Base-by-base conservation (phyloP, 108 stramenopile genomes). In the Cyclotella baltica region DNA sequence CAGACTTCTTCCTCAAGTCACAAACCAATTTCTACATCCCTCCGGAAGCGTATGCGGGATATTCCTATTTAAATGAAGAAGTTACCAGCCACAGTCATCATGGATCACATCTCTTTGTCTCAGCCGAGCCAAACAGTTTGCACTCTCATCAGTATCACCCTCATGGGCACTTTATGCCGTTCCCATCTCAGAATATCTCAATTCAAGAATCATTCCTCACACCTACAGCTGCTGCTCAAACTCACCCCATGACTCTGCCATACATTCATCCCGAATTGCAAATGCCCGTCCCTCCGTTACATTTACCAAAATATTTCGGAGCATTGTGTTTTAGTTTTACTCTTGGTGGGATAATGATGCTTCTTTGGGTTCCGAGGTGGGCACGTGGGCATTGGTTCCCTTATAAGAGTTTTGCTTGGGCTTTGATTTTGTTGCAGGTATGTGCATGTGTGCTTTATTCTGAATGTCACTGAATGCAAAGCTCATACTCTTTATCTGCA, bases 21-120 rank as follows among this genome's bases (percentile, higher is more conserved):
- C 62, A 66, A 53, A 83, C 82, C 34, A 83, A 72, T 40, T 83
- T 83, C 73, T 83, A 83, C 75, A 83, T 83, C 50, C 82, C 82
- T 25, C 66, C 66, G 3, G 71, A 83, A 25, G 31, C 46, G 10
- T 76, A 76, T 76, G 71, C 75, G 20, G 82, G 82, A 52, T 83
- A 83, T 67, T 61, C 82, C 23, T 83, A 83, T 55, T 75, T 83
- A 19, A 20, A 28, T 31, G 35, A 43, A 47, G n/a, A 62, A 20
- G 19, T 20, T 19, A 40, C 46, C 27, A 43, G 35, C 22, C 69
- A 50, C 50, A 23, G 20, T 55, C 46, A 31, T 46, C 53, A 65
- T 40, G 66, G 51, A 23, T n/a, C 2, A 43, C 64, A 65, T 15
- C 23, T 46, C 11, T 68, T 52, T 68, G 67, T 65, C 3, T 8